Evolutionary conservation across 495 filamentous ascomycete species (phyloP).

Genomic region (Penicillium salamii): DNA sequence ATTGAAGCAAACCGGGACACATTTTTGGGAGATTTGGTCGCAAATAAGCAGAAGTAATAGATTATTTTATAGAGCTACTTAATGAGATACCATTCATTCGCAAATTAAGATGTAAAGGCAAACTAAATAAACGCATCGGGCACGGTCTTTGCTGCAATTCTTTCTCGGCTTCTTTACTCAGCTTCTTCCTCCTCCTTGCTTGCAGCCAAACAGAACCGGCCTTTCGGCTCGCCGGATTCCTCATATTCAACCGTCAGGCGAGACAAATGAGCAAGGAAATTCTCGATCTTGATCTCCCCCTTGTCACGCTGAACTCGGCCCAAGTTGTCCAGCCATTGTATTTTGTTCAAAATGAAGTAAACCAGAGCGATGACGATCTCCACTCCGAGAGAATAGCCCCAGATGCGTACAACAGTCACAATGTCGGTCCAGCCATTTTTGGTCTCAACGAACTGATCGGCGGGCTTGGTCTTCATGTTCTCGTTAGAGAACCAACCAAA

Average conservation of each 20-base stretch:
- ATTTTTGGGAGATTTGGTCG: background rate
- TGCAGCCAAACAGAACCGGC: conserved; percentile 35
- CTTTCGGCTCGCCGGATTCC: conserved; percentile 41
- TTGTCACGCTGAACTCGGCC: conserved; percentile 66
- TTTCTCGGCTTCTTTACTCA: conserved; percentile 22
- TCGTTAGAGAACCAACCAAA: conserved; percentile 67
- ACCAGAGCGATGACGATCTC: conserved; percentile 73
- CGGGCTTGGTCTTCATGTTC: conserved; percentile 42
- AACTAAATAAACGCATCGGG: no score
- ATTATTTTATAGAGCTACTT: no score
- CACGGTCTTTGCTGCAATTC: no score
- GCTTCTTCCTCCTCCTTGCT: conserved; percentile 45
- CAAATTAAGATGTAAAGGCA: no score
- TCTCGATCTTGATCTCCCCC: conserved; percentile 72
- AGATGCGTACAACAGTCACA: conserved; percentile 75
- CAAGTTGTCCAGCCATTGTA: conserved; percentile 66
- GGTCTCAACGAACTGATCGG: conserved; percentile 43
- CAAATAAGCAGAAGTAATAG: background rate
- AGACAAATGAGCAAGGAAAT: conserved; percentile 64
- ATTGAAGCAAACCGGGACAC: conserved; percentile 1
- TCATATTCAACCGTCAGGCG: conserved; percentile 72
- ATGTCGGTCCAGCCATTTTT: conserved; percentile 66
- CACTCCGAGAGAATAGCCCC: conserved; percentile 71
- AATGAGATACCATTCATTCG: no score
- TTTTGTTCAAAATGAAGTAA: conserved; percentile 67